Evolutionary conservation across 441 rosid genomes (phyloP), one percentile per base, ranked within the genome.

Genomic region (Eutrema salsugineum): DNA sequence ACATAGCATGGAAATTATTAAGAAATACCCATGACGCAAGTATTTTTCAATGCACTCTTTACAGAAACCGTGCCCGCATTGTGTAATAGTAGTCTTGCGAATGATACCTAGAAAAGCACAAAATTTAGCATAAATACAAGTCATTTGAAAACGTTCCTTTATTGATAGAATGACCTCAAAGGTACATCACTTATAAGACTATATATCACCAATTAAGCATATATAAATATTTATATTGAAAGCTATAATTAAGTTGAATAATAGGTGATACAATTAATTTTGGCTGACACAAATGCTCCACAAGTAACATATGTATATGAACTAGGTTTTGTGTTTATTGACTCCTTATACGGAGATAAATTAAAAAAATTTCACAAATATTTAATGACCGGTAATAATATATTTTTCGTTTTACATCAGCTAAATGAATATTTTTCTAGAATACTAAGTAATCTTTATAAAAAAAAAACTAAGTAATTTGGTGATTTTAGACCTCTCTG

Each of bases 1-100:
- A 28, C 3, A 11, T 28, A 14, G 38, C 9, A 14, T 27, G 0
- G 4, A 53, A 28, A 0, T 53, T 53, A 10, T 32, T 27, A 14
- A 28, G 36, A 32, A 55, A 66, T 83, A 86, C 88, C 85, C 85
- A 59, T 81, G 38, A 11, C 85, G 66, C 84, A 84, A 81, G 17
- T 86, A 83, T 78, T 84, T 86, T 83, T 86, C 86, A 16, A 82
- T 82, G 80, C 90, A 84, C 66, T 79, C 85, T 79, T 86, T 69
- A 75, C 85, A 86, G 79, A 86, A 86, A 48, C 83, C 85, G 73
- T 86, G 88, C 43, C 81, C 69, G 66, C 88, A 86, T 75, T 82
- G 80, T 83, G 76, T 79, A 38, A 82, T 83, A 35, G 86, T 61
- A 19, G 86, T 81, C 71, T 84, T 79, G 77, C 79, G 80, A 38